Evolutionary conservation across 2,329 filamentous ascomycete species (phyloP), one percentile per base, ranked within the genome.

Genomic region (Chaetomium strumarium): DNA sequence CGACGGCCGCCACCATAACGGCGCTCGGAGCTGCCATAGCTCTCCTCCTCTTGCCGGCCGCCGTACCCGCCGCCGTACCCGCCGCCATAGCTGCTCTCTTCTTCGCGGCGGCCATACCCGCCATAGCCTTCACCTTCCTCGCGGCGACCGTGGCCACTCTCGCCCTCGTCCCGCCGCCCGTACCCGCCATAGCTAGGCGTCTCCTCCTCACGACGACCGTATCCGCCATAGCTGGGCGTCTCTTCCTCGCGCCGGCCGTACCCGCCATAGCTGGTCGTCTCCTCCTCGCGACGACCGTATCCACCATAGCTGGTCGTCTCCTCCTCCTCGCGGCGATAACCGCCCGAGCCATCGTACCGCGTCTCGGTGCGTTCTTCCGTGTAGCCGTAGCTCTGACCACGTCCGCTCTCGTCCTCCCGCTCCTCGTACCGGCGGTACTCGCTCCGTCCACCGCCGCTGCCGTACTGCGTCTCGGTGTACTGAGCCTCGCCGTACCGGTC

Each of bases 381-480:
- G 59, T 82, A 85, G 38, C 79, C 77, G 58, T 80, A 80, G 30
- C 75, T 77, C 19, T 68, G 69, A 7, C 65, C 64, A 30, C 68
- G 63, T 19, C 67, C 64, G 29, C 66, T 66, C 30, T 66, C 66
- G 40, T 64, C 63, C 33, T 75, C 69, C 43, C 78, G 73, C 62
- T 85, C 77, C 61, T 85, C 82, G 58, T 80, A 83, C 31, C 81
- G 78, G 53, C 75, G 74, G 67, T 84, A 86, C 53, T 85, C 79
- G 37, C 78, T 75, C 52, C 75, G 72, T 49, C 76, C 72, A 44
- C 78, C 78, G 46, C 84, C 84, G 50, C 76, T 73, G 16, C 75
- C 70, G 55, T 80, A 80, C 50, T 78, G 72, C 8, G 80, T 86
- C 62, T 82, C 71, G 31, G 72, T 76, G 60, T 80, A 77, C 64